Evolutionary conservation across 2,329 filamentous ascomycete species (phyloP), one percentile per base, ranked within the genome.

Genomic region (Fusarium sp.): DNA sequence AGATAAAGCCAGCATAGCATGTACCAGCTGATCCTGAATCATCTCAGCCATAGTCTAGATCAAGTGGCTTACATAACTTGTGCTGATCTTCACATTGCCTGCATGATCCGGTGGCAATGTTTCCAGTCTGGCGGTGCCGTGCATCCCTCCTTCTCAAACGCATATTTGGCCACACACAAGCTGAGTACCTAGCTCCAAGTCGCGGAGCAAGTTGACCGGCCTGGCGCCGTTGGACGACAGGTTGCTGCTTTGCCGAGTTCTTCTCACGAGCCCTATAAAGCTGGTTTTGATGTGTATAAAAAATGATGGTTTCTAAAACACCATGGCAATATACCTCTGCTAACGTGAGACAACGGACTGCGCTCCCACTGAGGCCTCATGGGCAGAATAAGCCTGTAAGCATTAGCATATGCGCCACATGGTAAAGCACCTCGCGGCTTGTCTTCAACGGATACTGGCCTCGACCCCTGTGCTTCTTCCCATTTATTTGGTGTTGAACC

Each of bases 31-130:
- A 31, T 31, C 22, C 6, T 36, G 4, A 35, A 7, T 12, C 34
- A 36, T 32, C 46, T 47, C 54, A 41, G 15, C 24, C 48, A 48
- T 35, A n/a, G 26, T 5, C 35, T n/a, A 7, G 7, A 26, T 6
- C 22, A 13, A 32, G 50, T 53, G 53, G 42, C 51, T 58, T 62
- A 43, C 46, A 58, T 53, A 34, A 47, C 34, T 58, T 38, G 38
- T 47, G 48, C 50, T 45, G 44, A 51, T 35, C 38, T 36, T 25
- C 28, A 36, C 39, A 61, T 64, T 46, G 35, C 43, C 15, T 64
- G 45, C 39, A 49, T 41, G 51, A 45, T 56, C 24, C 26, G 13
- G 7, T 48, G 19, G 44, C 26, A 11, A 10, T 52, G 38, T 39
- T 54, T 47, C 35, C 42, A 52, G 42, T 28, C 12, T 25, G 28